A percentile compares a stretch with the other conserved stretches of the same genome.
Conservation (phyloP, 2,329 filamentous ascomycete species). For the Bipolaris oryzae region DNA sequence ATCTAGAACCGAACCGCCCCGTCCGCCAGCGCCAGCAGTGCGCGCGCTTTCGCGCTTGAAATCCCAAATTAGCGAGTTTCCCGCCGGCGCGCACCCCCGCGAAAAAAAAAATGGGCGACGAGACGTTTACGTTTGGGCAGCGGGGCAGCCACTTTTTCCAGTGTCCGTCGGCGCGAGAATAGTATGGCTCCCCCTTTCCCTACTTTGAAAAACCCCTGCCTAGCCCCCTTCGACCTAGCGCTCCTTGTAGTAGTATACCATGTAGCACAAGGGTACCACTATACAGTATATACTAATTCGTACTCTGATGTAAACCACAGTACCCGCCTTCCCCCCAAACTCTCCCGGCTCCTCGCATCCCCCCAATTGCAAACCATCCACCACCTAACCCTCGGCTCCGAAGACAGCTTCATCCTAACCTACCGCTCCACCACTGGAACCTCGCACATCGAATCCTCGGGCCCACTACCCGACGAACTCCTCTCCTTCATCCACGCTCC, state of each 20-base stretch:
- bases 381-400: conserved; percentile 42
- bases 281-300: not conserved
- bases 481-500: conserved; percentile 32
- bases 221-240: not conserved
- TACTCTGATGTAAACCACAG: conserved; percentile 13
- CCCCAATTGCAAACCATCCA: conserved; percentile 32
- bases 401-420: conserved; percentile 44
- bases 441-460: conserved; percentile 35
- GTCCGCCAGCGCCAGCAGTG: too few relatives aligned
- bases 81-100: conserved; percentile 1
- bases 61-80: not conserved
- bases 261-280: too few relatives aligned
- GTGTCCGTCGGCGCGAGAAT: conserved; percentile 34
- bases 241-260: not conserved
- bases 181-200: conserved; percentile 24
- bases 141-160: conserved; percentile 45
- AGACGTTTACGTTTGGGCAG: conserved; percentile 44
- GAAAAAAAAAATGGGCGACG: conserved; percentile 42
- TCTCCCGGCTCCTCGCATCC: conserved; percentile 32
- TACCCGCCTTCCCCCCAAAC: conserved; percentile 36
- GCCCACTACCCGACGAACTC: conserved; percentile 33
- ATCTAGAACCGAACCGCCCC: not conserved
- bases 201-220: conserved; percentile 17
- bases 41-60: too few relatives aligned
- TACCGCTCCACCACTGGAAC: conserved; percentile 35